Evolutionary conservation across 768 basidiomycete genomes (phyloP).

Genomic region (Pholiota microspora): DNA sequence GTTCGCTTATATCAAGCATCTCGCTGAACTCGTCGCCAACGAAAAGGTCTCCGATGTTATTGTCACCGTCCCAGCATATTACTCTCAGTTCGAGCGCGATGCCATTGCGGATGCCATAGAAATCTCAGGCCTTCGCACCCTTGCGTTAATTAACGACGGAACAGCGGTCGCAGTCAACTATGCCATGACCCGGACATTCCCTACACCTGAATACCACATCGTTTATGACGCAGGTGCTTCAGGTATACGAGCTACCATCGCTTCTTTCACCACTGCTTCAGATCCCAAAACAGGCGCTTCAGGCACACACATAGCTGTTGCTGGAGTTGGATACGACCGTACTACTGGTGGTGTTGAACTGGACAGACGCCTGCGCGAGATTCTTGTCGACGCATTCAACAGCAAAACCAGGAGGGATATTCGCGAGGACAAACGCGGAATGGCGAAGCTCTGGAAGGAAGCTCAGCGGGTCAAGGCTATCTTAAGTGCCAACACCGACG

Average conservation of each 20-base stretch:
- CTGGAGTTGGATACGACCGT: conserved; percentile 82
- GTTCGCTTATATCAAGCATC: conserved; percentile 82
- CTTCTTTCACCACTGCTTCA: conserved; percentile 54
- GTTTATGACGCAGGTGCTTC: conserved; percentile 95
- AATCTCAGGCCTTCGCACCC: conserved; percentile 79
- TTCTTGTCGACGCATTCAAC: conserved; percentile 76
- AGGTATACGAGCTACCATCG: conserved; percentile 74
- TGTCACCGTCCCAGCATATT: conserved; percentile 89
- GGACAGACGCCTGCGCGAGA: conserved; percentile 78
- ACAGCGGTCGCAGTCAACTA: conserved; percentile 96
- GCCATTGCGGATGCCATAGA: conserved; percentile 92
- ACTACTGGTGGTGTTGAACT: conserved; percentile 79
- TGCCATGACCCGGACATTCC: conserved; percentile 93
- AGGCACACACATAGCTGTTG: conserved; percentile 71
- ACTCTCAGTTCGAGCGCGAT: conserved; percentile 87
- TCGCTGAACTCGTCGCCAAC: conserved; percentile 74
- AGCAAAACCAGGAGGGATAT: conserved; percentile 67
- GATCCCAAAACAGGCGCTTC: conserved; percentile 50
- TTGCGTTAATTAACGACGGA: conserved; percentile 90
- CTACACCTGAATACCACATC: conserved; percentile 77
- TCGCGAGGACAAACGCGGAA: conserved; percentile 71
- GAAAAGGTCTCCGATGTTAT: conserved; percentile 85
- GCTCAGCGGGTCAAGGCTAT: conserved; percentile 88
- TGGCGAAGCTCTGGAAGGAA: conserved; percentile 95
- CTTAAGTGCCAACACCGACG: conserved; percentile 89